A percentile compares a stretch with the other conserved stretches of the same genome.
These are phyloP conservation scores for Vitrella brassicaformis DNA, from an alignment of 73 alveolate genomes.

Conservation along the genomic window DNA sequence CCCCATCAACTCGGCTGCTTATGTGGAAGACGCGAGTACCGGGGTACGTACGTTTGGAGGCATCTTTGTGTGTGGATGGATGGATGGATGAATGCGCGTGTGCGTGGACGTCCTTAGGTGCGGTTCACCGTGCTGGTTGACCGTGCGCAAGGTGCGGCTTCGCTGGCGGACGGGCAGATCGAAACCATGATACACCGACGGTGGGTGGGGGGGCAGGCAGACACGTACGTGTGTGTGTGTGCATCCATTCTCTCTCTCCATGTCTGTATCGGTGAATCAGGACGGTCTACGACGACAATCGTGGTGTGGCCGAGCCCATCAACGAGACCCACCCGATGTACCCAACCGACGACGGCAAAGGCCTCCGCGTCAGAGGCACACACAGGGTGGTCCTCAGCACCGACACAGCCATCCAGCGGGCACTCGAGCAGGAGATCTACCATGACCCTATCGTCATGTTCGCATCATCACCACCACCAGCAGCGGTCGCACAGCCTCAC, in stretches of 20 bases:
- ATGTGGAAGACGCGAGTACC: no score
- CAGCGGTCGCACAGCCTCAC: background rate
- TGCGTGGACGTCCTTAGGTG: no score
- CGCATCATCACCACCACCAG: background rate
- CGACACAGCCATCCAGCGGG: background rate
- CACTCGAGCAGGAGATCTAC: background rate
- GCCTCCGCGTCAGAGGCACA: background rate
- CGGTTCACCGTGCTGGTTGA: slow-evolving; percentile 47
- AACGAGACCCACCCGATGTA: slow-evolving; percentile 50
- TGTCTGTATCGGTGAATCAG: background rate
- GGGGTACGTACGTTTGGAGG: no score
- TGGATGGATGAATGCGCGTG: no score
- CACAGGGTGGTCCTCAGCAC: background rate
- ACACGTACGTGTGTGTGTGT: no score
- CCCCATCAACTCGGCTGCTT: slow-evolving; percentile 77
- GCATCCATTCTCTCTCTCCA: background rate
- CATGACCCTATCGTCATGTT: background rate
- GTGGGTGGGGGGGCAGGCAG: no score
- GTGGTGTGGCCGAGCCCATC: slow-evolving; percentile 70
- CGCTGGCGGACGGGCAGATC: slow-evolving; percentile 66
- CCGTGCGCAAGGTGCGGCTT: slow-evolving; percentile 77
- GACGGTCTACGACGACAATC: slow-evolving; percentile 62
- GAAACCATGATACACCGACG: slow-evolving; percentile 85
- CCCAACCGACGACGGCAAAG: background rate
- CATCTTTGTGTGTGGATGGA: no score